These are phyloP conservation scores for Pachyrhizus erosus DNA, from an alignment of 306 rosid species.

Conservation along the genomic window DNA sequence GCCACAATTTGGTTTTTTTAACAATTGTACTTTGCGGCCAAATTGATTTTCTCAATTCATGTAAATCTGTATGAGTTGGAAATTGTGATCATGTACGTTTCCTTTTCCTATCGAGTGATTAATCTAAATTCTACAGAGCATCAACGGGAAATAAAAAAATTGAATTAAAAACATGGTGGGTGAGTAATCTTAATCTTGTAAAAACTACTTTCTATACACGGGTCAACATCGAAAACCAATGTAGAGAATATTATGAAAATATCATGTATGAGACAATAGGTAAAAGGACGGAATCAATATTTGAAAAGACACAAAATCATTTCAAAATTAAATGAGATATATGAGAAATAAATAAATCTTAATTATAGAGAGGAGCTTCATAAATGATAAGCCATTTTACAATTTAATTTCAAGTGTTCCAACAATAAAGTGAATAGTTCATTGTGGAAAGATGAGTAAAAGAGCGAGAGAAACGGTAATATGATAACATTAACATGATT, in stretches of 20 bases:
- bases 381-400: neutral
- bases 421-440: neutral
- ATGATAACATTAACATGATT: neutral
- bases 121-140: neutral
- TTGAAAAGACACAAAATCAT: neutral
- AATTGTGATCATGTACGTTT: neutral
- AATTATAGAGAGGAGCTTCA: neutral
- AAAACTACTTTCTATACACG: conserved; percentile 13
- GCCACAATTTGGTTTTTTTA: conserved; percentile 24
- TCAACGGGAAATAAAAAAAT: neutral
- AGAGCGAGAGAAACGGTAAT: too few species aligned
- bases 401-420: neutral
- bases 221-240: neutral
- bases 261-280: neutral
- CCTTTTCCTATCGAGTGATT: neutral
- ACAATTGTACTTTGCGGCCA: conserved; percentile 6
- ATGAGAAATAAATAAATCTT: neutral
- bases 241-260: neutral
- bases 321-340: neutral
- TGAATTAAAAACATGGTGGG: neutral
- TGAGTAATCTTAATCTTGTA: conserved; percentile 23
- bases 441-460: neutral
- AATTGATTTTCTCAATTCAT: conserved; percentile 6
- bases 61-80: neutral
- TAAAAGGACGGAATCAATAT: neutral